phyloP scores from a whole-genome alignment of 148 eudicot species.

The Diospyros lotus region DNA sequence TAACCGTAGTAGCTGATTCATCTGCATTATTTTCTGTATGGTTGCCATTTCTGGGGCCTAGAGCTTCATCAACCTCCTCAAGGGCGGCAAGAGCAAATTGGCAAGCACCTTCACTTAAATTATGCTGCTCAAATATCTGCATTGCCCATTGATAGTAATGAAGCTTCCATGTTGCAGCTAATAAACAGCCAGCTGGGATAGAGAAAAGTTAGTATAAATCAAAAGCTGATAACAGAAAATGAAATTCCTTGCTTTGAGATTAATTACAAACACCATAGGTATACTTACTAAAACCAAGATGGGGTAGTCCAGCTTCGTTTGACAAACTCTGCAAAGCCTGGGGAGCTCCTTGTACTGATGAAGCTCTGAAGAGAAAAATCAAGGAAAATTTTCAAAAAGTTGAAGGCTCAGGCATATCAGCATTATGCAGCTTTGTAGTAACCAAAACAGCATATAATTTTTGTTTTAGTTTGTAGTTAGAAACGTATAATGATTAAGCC shows the following conservation, averaged over 20 bases:
- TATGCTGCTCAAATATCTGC: conserved; percentile 94
- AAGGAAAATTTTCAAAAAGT: neutral
- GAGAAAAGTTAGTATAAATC: conserved; percentile 12
- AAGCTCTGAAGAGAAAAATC: conserved; percentile 53
- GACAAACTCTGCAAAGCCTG: conserved; percentile 65
- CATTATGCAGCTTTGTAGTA: conserved; percentile 3
- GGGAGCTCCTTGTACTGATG: conserved; percentile 71
- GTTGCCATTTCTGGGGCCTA: conserved; percentile 30
- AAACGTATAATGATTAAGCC: neutral
- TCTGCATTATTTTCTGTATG: conserved; percentile 20
- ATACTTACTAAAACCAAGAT: conserved; percentile 56
- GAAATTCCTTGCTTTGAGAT: neutral
- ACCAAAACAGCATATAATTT: neutral
- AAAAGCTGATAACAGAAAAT: conserved; percentile 7
- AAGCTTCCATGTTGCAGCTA: conserved; percentile 82
- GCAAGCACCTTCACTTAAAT: conserved; percentile 80
- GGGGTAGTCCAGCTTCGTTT: conserved; percentile 57
- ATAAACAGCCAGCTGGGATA: conserved; percentile 42
- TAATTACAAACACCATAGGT: neutral
- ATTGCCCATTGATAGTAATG: conserved; percentile 93
- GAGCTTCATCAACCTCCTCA: conserved; percentile 92
- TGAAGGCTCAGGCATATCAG: conserved; percentile 5
- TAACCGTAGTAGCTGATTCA: conserved; percentile 62
- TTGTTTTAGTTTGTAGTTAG: no score
- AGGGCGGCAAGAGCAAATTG: conserved; percentile 96